Conservation (phyloP, 73 alveolate genomes). For the Paramecium tetraurelia region DNA sequence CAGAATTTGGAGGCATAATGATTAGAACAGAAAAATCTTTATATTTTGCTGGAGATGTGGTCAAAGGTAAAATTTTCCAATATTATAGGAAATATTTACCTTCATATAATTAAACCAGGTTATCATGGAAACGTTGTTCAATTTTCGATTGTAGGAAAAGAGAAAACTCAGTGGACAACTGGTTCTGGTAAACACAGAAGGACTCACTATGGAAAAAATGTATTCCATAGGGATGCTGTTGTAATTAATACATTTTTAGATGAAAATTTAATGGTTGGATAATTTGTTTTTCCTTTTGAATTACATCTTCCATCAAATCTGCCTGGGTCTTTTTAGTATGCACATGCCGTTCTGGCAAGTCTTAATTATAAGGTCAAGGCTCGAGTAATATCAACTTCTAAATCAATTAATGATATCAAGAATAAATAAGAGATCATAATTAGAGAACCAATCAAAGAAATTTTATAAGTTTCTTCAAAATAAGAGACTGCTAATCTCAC, state of each 20-base stretch:
- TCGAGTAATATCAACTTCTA: not conserved
- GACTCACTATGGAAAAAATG: not conserved
- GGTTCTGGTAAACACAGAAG: slow-evolving; percentile 1
- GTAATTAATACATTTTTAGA: not conserved
- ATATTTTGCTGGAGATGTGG: slow-evolving; percentile 2
- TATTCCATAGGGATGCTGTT: not conserved
- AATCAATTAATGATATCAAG: not conserved
- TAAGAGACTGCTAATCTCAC: not conserved
- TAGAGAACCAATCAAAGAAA: not conserved
- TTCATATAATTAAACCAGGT: not conserved
- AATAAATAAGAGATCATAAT: not conserved
- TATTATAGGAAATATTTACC: not conserved
- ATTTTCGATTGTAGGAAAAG: not conserved
- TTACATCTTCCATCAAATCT: not conserved
- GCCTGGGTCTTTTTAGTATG: not conserved
- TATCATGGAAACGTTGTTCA: not conserved
- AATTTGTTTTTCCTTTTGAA: not conserved
- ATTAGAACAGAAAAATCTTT: not conserved
- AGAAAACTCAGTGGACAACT: not conserved
- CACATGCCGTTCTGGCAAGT: not conserved
- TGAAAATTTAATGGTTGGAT: not conserved
- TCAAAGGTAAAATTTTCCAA: not conserved
- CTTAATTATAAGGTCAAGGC: not conserved
- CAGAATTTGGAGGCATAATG: slow-evolving; percentile 3
- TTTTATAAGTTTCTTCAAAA: not conserved